Base-by-base conservation (phyloP, 108 stramenopile genomes). In the Pseudonitzschia delicatissima region DNA sequence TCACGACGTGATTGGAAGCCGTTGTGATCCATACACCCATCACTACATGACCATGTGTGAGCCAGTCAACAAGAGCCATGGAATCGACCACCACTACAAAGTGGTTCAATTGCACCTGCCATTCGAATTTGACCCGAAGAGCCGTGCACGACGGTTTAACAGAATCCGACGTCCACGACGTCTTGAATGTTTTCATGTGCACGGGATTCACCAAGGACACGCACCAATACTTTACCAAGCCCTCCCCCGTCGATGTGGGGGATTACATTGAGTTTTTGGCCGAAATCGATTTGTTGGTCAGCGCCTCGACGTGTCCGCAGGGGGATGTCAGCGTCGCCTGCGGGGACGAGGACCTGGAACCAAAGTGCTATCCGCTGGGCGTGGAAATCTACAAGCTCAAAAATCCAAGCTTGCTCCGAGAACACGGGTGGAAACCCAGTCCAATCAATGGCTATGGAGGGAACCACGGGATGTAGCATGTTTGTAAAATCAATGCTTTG, bases 21-120 rank as follows among this genome's bases (percentile, higher is more conserved):
- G 83, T 5, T 85, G 83, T 42, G 80, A 85, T 69, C 83, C 83
- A n/a, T 85, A 85, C 80, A 85, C 80, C 3, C 74, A 85, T 39
- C 40, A 60, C 36, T 61, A 78, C 25, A 70, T 85, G 77, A 81
- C 80, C 29, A n/a, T n/a, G n/a, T 73, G 74, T 4, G 64, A 64
- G 32, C 67, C 81, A 53, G 31, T 25, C 53, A 44, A 77, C 62
- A 21, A 7, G 20, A 21, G 20, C 20, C 20, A 21, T 2, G 47
- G 17, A 18, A 21, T 8, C 6, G 47, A 23, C 7, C 17, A 21
- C 47, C 47, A 48, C 3, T 8, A 48, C 45, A 4, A n/a, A 13
- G 11, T 45, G 45, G 45, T 45, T 45, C 45, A 37, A 49, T 18
- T 42, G 55, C 62, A 74, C 74, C 51, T 83, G 82, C 34, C 83